Conservation (phyloP, 768 basidiomycete genomes). For the Erythrobasidium yunnanense region DNA sequence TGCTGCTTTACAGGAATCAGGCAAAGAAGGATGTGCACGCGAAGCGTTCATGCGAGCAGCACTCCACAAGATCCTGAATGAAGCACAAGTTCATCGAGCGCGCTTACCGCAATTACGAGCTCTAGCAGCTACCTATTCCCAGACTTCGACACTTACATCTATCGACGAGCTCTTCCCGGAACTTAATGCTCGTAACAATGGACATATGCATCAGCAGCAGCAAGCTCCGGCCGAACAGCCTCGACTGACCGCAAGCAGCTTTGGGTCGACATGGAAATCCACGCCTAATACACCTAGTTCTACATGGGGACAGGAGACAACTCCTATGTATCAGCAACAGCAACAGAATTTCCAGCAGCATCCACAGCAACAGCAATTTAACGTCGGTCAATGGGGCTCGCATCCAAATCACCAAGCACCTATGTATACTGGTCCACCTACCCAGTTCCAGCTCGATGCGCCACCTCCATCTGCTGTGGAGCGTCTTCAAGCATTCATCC, state of each 20-base stretch:
- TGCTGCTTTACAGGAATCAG: background rate
- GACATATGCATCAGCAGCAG: background rate
- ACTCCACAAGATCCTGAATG: background rate
- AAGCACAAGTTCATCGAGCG: background rate
- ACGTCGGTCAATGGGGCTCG: background rate
- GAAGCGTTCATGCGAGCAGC: background rate
- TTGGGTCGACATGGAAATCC: no score
- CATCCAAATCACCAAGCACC: background rate
- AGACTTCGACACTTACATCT: background rate
- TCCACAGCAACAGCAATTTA: background rate
- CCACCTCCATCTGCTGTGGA: background rate
- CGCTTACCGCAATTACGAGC: background rate
- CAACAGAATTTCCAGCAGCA: background rate
- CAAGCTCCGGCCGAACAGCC: no score
- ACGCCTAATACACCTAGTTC: no score
- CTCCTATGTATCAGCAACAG: no score
- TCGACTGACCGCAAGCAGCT: no score
- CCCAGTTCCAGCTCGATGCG: background rate
- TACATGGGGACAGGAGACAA: no score
- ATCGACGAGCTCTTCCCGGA: slow-evolving; percentile 17
- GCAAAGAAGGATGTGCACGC: slow-evolving; percentile 18
- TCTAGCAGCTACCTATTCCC: background rate
- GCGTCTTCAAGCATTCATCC: slow-evolving; percentile 11
- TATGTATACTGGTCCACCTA: slow-evolving; percentile 5
- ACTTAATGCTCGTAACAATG: background rate